Evolutionary conservation across 495 filamentous ascomycete genomes (phyloP), one percentile per base, ranked within the genome.

Genomic region (Alectoria sarmentosa): DNA sequence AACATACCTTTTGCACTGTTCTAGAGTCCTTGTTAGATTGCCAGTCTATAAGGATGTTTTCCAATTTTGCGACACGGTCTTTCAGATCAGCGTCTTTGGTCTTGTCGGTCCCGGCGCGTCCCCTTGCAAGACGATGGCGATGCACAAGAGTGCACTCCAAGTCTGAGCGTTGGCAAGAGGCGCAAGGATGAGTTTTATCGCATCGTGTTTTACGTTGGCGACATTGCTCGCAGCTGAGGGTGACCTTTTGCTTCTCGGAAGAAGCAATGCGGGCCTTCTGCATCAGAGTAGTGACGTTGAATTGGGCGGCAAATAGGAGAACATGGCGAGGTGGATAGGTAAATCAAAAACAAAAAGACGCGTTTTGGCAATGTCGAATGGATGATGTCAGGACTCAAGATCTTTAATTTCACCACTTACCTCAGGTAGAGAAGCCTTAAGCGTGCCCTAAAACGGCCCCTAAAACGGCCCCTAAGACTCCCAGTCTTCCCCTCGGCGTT

Each of bases 171-270:
- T 44, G 37, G 21, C 55, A 65, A 42, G 55, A 4, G 23, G 32
- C 55, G 37, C 63, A 65, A 21, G 63, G 63, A 14, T 59, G 36
- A 3, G 23, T 19, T 39, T 65, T 65, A 21, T 65, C 57, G 56
- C 63, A 65, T 30, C 36, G 58, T 19, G 39, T 65, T 48, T 65
- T 65, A 1, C 63, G 63, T 26, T 49, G 55, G n/a, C 46, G 63
- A 42, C 63, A 65, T 54, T 60, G 55, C 57, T 52, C 28, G 37
- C 63, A 65, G 41, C 55, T 65, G 21, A 65, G 41, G 13, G 30
- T 48, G 32, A 58, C 63, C 38, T 65, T 65, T 44, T 32, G 42
- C 54, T 62, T 62, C 30, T 62, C 60, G 48, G 46, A 48, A 11
- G 36, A 23, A 23, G 36, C 23, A 42, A 4, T 39, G 32, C 21